Percentiles rank a stretch among this genome's conserved stretches.
phyloP scores from a whole-genome alignment of 129 eudicot species.

The Pseudognaphalium luteoalbum region DNA sequence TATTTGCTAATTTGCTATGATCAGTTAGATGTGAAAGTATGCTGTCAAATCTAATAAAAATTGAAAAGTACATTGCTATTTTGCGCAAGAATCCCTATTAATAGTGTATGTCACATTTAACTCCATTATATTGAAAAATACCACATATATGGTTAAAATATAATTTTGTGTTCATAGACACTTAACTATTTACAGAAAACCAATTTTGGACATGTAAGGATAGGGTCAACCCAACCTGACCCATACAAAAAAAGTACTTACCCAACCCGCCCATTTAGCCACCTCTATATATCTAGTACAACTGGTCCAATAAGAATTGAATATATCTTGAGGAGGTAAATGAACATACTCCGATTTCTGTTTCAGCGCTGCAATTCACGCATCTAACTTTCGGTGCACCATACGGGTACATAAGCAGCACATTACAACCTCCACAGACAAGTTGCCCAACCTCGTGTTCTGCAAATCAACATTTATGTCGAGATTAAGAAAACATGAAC shows the following conservation, averaged over 20 bases:
- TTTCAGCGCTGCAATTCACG: constrained; percentile 62
- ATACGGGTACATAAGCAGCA: constrained; percentile 80
- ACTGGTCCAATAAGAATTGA: not conserved
- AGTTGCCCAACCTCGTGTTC: constrained; percentile 92
- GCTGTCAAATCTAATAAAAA: no score
- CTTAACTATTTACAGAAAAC: not conserved
- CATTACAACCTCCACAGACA: constrained; percentile 71
- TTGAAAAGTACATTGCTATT: no score
- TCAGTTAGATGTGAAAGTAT: no score
- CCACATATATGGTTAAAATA: not conserved
- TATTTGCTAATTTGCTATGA: no score
- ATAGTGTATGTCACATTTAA: not conserved
- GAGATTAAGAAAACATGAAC: not conserved
- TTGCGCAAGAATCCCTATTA: no score
- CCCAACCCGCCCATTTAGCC: not conserved
- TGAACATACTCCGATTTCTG: constrained; percentile 64
- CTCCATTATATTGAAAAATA: not conserved
- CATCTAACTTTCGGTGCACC: constrained; percentile 84
- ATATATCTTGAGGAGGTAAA: not conserved
- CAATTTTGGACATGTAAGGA: not conserved
- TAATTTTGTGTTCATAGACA: not conserved
- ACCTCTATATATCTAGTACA: not conserved
- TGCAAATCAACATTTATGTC: constrained; percentile 28
- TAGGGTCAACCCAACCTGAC: not conserved
- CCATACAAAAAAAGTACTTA: not conserved